Conservation (phyloP, 1,284 basidiomycete genomes). For the Cutaneotrichosporon daszewskae region DNA sequence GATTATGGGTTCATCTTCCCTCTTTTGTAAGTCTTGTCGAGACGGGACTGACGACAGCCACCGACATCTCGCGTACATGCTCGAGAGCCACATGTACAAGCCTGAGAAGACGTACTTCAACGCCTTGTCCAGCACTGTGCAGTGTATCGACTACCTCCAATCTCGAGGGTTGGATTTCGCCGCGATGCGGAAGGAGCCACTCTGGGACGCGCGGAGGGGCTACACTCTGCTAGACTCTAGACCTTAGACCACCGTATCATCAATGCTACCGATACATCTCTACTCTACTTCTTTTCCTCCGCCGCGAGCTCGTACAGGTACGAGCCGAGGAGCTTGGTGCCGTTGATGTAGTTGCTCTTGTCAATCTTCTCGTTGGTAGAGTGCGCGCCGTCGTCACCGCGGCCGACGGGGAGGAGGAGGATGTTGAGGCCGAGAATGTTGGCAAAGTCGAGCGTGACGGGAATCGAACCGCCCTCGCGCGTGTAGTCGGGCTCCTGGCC, state of each 20-base stretch:
- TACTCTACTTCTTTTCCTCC: conserved; percentile 11
- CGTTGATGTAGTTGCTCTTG: conserved; percentile 80
- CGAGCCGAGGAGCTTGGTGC: conserved; percentile 68
- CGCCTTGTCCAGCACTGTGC: conserved; percentile 49
- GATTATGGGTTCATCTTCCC: conserved; percentile 53
- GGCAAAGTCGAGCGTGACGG: conserved; percentile 92
- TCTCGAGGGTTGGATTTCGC: conserved; percentile 38
- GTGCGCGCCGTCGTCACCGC: conserved; percentile 84
- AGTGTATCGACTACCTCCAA: conserved; percentile 52
- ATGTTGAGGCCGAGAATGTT: conserved; percentile 70
- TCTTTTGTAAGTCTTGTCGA: conserved; percentile 45
- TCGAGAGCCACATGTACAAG: conserved; percentile 50
- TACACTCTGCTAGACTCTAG: conserved; percentile 1
- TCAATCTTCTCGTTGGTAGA: conserved; percentile 93
- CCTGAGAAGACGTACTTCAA: conserved; percentile 54
- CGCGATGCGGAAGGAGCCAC: conserved; percentile 9
- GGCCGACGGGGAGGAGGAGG: conserved; percentile 82
- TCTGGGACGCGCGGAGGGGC: conserved; percentile 36
- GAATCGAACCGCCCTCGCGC: conserved; percentile 89
- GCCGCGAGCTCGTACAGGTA: conserved; percentile 75
- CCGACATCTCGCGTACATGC: conserved; percentile 55
- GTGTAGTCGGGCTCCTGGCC: conserved; percentile 79
- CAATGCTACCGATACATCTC: background rate
- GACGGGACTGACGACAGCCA: conserved; percentile 34
- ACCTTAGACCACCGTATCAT: background rate